phyloP scores from a whole-genome alignment of 202 grass and related monocot genomes.

The Cymbopogon flexuosus region DNA sequence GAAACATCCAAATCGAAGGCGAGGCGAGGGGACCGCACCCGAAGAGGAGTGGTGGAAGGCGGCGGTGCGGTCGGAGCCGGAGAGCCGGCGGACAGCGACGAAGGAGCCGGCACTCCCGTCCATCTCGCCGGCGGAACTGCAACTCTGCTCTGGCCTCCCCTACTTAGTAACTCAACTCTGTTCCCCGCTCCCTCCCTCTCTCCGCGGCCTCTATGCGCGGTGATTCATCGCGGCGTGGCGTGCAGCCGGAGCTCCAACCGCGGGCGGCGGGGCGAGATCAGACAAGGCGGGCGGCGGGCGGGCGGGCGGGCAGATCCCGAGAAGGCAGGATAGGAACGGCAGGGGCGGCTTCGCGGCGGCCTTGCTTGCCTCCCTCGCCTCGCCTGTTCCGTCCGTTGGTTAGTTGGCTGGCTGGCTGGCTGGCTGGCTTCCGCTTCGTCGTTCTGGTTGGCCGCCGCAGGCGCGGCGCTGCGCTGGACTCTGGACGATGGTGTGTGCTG shows the following conservation, averaged over 20 bases:
- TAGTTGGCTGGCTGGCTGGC: conserved; percentile 14
- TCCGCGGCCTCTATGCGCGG: conserved; percentile 9
- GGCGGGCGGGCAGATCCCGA: conserved; percentile 30
- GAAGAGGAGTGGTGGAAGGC: conserved; percentile 72
- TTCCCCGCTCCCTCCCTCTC: neutral
- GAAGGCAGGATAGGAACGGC: neutral
- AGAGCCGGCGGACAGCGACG: conserved; percentile 67
- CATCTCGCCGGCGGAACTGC: conserved; percentile 40
- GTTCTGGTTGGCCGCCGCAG: conserved; percentile 18
- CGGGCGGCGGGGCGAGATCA: conserved; percentile 11
- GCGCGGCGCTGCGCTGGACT: neutral
- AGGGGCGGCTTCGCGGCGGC: conserved; percentile 9
- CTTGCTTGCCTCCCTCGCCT: conserved; percentile 25
- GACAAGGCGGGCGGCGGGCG: neutral
- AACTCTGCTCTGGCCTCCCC: neutral
- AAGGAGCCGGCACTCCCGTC: conserved; percentile 70
- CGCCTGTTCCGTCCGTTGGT: conserved; percentile 32
- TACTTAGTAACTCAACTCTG: neutral
- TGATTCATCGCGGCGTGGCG: conserved; percentile 3
- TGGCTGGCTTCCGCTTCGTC: conserved; percentile 9
- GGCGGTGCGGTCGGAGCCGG: conserved; percentile 59
- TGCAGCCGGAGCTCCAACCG: neutral
- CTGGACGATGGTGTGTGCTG: neutral
- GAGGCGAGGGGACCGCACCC: conserved; percentile 31
- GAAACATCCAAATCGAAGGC: neutral